A percentile compares a stretch with the other conserved stretches of the same genome.
Conservation (phyloP, 2,329 filamentous ascomycete genomes). For the Ascochyta viciae-villosae region DNA sequence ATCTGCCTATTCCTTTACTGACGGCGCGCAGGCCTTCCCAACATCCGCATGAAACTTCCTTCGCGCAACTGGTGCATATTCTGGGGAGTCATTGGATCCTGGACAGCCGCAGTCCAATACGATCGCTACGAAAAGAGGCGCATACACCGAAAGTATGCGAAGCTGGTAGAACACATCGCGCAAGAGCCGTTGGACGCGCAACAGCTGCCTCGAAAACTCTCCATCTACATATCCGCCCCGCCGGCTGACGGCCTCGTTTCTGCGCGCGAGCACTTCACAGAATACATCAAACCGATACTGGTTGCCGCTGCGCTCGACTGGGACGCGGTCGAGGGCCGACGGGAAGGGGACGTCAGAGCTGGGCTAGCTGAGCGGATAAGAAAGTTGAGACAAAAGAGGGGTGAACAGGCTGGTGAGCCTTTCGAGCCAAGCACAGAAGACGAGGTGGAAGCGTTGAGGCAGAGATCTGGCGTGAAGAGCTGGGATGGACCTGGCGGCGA, state of each 20-base stretch:
- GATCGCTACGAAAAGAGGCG: slow-evolving; percentile 90
- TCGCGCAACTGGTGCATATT: slow-evolving; percentile 99
- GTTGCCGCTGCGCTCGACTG: slow-evolving; percentile 91
- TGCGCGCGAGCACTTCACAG: slow-evolving; percentile 93
- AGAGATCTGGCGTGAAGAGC: slow-evolving; percentile 70
- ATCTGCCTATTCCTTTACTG: slow-evolving; percentile 12
- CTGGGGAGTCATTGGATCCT: slow-evolving; percentile 76
- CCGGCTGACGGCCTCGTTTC: slow-evolving; percentile 83
- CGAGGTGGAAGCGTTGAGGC: slow-evolving; percentile 69
- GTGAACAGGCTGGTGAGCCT: slow-evolving; percentile 56
- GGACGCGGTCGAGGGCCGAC: slow-evolving; percentile 91
- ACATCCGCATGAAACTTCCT: slow-evolving; percentile 81
- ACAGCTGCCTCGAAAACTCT: slow-evolving; percentile 81
- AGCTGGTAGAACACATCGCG: slow-evolving; percentile 82
- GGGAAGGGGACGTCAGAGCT: slow-evolving; percentile 90
- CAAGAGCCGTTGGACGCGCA: slow-evolving; percentile 75
- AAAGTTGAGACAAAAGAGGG: slow-evolving; percentile 65
- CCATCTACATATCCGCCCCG: slow-evolving; percentile 83
- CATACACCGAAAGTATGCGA: slow-evolving; percentile 85
- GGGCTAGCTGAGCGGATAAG: slow-evolving; percentile 87
- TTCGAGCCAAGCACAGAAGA: slow-evolving; percentile 61
- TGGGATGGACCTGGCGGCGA: slow-evolving; percentile 81
- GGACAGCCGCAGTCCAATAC: slow-evolving; percentile 84
- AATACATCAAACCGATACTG: slow-evolving; percentile 93
- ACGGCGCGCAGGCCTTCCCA: slow-evolving; percentile 72